These are phyloP conservation scores for Ophiostoma sp. DNA, from an alignment of 2,329 filamentous ascomycete species.

Conservation along the genomic window DNA sequence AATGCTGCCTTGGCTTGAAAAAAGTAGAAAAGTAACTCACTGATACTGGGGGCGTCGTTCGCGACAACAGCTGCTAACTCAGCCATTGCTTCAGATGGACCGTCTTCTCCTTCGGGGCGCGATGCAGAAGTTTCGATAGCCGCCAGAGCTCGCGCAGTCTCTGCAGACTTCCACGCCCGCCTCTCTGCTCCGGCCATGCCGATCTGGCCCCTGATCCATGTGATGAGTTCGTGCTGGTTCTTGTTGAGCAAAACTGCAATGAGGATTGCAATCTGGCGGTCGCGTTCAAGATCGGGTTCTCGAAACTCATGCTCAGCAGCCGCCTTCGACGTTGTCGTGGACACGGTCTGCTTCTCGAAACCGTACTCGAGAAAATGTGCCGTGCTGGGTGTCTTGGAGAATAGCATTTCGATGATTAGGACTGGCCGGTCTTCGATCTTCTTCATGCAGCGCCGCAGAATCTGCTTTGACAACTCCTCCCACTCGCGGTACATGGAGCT, in stretches of 20 bases:
- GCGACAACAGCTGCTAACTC: slow-evolving; percentile 10
- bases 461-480: slow-evolving; percentile 80
- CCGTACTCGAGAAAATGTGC: slow-evolving; percentile 87
- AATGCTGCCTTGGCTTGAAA: background rate
- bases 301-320: slow-evolving; percentile 82
- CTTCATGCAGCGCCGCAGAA: slow-evolving; percentile 73
- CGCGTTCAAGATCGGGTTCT: slow-evolving; percentile 50
- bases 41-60: background rate
- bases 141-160: slow-evolving; percentile 28
- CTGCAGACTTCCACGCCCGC: slow-evolving; percentile 63
- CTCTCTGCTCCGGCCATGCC: slow-evolving; percentile 64
- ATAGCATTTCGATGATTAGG: slow-evolving; percentile 84
- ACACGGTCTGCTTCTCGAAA: slow-evolving; percentile 68
- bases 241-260: slow-evolving; percentile 76
- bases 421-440: slow-evolving; percentile 83
- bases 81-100: slow-evolving; percentile 21
- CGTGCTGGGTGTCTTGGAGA: slow-evolving; percentile 82
- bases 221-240: slow-evolving; percentile 67
- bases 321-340: slow-evolving; percentile 55
- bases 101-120: slow-evolving; percentile 28
- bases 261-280: slow-evolving; percentile 71
- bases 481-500: slow-evolving; percentile 74
- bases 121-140: slow-evolving; percentile 31
- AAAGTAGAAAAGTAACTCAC: slow-evolving; percentile 21
- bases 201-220: slow-evolving; percentile 74